These are phyloP conservation scores for Mycena metata DNA, from an alignment of 768 basidiomycete species.

Conservation along the genomic window DNA sequence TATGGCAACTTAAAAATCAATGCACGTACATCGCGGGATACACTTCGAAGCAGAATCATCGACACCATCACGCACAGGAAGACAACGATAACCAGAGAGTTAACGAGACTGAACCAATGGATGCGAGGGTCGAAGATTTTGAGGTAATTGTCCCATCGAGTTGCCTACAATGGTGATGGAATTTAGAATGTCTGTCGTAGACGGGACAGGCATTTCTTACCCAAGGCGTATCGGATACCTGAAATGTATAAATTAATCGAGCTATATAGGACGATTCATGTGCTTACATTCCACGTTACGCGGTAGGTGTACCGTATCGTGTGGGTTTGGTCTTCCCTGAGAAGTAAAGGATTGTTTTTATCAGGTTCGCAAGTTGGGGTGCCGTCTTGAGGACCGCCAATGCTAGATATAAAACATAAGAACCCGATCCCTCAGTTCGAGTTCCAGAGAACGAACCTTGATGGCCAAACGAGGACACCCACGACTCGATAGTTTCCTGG, in stretches of 20 bases:
- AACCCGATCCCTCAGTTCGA: not conserved
- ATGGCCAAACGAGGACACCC: constrained; percentile 89
- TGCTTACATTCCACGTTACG: constrained; percentile 85
- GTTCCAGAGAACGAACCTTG: constrained; percentile 49
- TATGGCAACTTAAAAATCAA: constrained; percentile 1
- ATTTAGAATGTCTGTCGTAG: not conserved
- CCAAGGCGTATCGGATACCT: constrained; percentile 92
- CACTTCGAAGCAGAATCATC: constrained; percentile 88
- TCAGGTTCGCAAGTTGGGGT: constrained; percentile 65
- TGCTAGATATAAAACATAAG: constrained; percentile 61
- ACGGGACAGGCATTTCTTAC: constrained; percentile 49
- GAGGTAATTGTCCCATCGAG: constrained; percentile 96
- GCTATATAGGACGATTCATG: constrained; percentile 5
- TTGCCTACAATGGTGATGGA: constrained; percentile 67
- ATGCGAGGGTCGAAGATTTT: constrained; percentile 95
- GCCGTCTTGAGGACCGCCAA: constrained; percentile 70
- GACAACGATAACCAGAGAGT: constrained; percentile 90
- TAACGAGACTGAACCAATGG: constrained; percentile 96
- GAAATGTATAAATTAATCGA: constrained; percentile 18
- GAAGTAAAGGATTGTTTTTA: constrained; percentile 60
- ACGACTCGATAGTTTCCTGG: constrained; percentile 86
- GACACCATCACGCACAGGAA: constrained; percentile 96
- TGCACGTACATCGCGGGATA: constrained; percentile 84
- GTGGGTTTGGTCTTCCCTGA: constrained; percentile 73
- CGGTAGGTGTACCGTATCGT: constrained; percentile 88